Evolutionary conservation across 2,329 filamentous ascomycete genomes (phyloP), one percentile per base, ranked within the genome.

Genomic region (Aspergillus ibericus): DNA sequence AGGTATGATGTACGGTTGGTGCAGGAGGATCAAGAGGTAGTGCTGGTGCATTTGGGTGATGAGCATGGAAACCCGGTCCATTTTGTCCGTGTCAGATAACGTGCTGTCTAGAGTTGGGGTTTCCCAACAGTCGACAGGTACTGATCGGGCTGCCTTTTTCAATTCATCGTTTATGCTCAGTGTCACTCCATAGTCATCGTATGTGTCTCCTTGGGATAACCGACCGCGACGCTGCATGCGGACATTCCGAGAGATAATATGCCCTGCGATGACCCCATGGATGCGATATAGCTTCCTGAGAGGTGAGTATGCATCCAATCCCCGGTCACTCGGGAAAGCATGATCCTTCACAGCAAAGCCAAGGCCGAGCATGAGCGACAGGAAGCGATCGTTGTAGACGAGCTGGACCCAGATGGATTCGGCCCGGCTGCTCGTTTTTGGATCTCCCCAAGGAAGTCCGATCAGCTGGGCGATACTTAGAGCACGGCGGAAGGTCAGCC

Each of bases 11-110:
- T 53, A 53, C 12, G 50, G 35, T n/a, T 53, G 50, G 13, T 53
- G 25, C 9, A 53, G 35, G 22, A 53, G 18, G 15, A 53, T 42
- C 20, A 53, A 12, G 9, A 53, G 50, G 22, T 53, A 53, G 15
- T 53, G 10, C n/a, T 53, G 50, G 22, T 53, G 50, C 50, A 53
- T 53, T 3, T 53, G 50, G 12, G 50, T 53, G n/a, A 53, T 29
- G 20, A 53, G 35, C 50, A 27, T 38, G 10, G 50, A 38, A 18
- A 53, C 12, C 5, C 13, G n/a, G 1, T 40, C 50, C 50, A 53
- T 53, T 16, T 53, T 53, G 15, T 53, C 50, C 22, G 22, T 29
- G 22, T 53, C 50, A 5, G 22, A 29, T 10, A 53, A n/a, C 9
- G 35, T 16, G 10, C 5, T 38, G 6, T 29, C 25, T 13, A 42